These are phyloP conservation scores for Yarrowia phangngaensis DNA, from an alignment of 805 yeast species.

Conservation along the genomic window DNA sequence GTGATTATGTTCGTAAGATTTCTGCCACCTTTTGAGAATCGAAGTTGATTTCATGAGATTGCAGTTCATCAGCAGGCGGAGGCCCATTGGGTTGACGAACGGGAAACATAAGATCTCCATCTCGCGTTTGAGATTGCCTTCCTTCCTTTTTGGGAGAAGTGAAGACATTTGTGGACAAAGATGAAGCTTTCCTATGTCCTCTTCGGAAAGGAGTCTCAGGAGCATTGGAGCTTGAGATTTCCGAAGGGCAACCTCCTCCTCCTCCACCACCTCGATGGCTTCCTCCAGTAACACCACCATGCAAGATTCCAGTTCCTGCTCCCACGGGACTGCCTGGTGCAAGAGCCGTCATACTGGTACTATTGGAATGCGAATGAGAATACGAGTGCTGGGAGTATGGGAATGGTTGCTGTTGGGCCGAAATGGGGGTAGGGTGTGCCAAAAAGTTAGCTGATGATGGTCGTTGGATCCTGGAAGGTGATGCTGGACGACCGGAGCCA, in stretches of 20 bases:
- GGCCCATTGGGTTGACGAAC: constrained; percentile 39
- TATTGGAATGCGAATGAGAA: constrained; percentile 23
- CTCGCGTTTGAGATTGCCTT: constrained; percentile 17
- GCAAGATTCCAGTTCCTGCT: background rate
- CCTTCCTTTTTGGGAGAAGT: constrained; percentile 18
- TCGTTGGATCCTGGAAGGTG: background rate
- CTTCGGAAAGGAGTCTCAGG: constrained; percentile 31
- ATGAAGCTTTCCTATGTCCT: constrained; percentile 35
- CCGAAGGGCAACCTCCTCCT: constrained; percentile 1
- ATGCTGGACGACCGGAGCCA: constrained; percentile 12
- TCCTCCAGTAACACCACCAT: background rate
- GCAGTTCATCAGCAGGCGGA: constrained; percentile 37
- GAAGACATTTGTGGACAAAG: constrained; percentile 31
- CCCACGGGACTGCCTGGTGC: constrained; percentile 1
- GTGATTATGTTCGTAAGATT: too few relatives aligned
- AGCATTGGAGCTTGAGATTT: background rate
- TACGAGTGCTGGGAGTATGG: constrained; percentile 29
- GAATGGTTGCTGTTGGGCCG: constrained; percentile 32
- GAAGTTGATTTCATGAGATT: constrained; percentile 33
- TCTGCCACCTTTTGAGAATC: constrained; percentile 25
- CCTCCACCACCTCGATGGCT: background rate
- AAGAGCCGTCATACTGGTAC: constrained; percentile 8
- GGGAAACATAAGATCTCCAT: constrained; percentile 34
- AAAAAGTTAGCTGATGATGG: constrained; percentile 19
- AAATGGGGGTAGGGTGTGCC: constrained; percentile 29